Evolutionary conservation across 176 grass and related monocot species (phyloP), one percentile per base, ranked within the genome.

Genomic region (Dactylis glomerata): DNA sequence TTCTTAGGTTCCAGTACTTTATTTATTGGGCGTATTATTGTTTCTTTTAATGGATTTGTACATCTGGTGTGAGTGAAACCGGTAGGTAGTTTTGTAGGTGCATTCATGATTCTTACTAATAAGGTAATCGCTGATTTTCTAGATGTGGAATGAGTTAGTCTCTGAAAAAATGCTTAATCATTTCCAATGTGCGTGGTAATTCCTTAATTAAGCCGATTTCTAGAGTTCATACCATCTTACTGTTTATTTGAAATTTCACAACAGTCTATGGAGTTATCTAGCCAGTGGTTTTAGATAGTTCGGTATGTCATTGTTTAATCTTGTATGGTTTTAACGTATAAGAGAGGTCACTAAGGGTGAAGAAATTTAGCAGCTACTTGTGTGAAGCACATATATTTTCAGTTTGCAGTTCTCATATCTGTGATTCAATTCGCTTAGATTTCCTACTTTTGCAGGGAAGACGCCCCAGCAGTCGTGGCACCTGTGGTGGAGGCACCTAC

Each of bases 381-480:
- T 19, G 61, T 47, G 44, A 24, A 47, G 7, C 27, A 32, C 26
- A 47, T 0, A 23, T 80, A 22, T 63, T 80, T 5, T n/a, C n/a
- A n/a, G 3, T 58, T 59, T 55, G 11, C 12, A 38, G 31, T 42
- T 61, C 55, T 28, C 1, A 22, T 65, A 32, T 27, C 17, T 49
- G 15, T n/a, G n/a, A n/a, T 58, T 41, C 0, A 28, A 51, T n/a
- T 10, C 7, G 10, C 4, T 37, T 17, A 78, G 4, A 17, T 40
- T 41, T 72, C n/a, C 28, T 62, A 49, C 11, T 44, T 49, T 46
- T 83, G 10, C 76, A 94, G 89, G 58, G 92, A 94, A 70, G 92
- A 91, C 15, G 51, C 65, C 70, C 77, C 81, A 75, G 54, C 36
- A 66, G 52, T 69, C 46, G 63, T 83, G 26, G 42, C 81, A 22